A percentile compares a stretch with the other conserved stretches of the same genome.
These are phyloP conservation scores for Nemophila menziesii DNA, from an alignment of 257 asterid genomes.

Conservation along the genomic window DNA sequence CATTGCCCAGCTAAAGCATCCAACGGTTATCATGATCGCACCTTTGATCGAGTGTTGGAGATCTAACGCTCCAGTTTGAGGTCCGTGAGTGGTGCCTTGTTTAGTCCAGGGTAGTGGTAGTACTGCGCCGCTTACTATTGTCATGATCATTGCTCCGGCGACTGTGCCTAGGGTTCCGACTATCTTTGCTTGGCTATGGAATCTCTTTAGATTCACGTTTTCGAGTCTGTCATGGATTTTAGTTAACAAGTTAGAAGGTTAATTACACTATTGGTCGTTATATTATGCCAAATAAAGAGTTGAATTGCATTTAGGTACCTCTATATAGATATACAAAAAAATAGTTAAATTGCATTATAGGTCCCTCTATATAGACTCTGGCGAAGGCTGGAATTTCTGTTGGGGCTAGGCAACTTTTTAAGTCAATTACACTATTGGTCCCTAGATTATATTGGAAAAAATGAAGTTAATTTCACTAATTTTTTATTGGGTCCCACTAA, in stretches of 20 bases:
- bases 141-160: conserved; percentile 98
- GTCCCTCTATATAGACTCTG: no score
- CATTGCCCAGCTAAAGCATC: conserved; percentile 82
- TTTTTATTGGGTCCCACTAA: no score
- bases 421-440: no score
- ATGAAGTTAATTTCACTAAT: no score
- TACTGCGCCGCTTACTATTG: conserved; percentile 59
- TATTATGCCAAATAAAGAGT: no score
- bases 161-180: conserved; percentile 72
- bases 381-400: no score
- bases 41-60: conserved; percentile 70
- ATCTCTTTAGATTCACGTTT: conserved; percentile 56
- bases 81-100: conserved; percentile 10
- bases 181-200: conserved; percentile 84
- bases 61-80: conserved; percentile 24
- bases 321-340: no score
- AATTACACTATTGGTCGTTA: no score
- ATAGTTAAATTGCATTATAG: no score
- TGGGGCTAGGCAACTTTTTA: no score
- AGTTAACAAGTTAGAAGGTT: neutral
- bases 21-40: conserved; percentile 59
- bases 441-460: no score
- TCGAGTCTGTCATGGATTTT: conserved; percentile 45
- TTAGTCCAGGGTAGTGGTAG: conserved; percentile 63
- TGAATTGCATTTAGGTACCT: no score